Evolutionary conservation across 2,329 filamentous ascomycete species (phyloP).

Genomic region (Monosporascus sp.): DNA sequence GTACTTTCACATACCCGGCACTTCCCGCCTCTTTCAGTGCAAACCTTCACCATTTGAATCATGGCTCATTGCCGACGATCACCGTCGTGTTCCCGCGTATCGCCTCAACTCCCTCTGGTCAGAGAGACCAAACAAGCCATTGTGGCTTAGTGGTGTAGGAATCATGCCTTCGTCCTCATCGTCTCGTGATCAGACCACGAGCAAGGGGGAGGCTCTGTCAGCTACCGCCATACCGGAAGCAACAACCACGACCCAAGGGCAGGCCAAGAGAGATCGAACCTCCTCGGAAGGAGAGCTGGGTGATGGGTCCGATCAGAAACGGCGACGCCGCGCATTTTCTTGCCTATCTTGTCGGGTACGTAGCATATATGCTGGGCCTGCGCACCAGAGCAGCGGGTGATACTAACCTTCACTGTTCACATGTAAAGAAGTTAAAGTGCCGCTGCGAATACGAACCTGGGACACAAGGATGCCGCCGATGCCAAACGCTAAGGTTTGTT

Average conservation of each 20-base stretch:
- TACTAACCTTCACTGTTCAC: background rate
- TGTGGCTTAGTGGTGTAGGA: background rate
- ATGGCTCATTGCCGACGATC: background rate
- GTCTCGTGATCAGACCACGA: background rate
- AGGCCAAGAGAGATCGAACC: constrained; percentile 8
- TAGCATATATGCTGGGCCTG: background rate
- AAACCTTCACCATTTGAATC: background rate
- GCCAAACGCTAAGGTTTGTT: constrained; percentile 23
- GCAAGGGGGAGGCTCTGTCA: background rate
- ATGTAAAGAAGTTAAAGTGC: constrained; percentile 19
- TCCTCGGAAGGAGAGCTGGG: constrained; percentile 4
- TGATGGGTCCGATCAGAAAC: constrained; percentile 12
- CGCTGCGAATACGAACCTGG: constrained; percentile 24
- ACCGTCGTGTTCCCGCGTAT: background rate
- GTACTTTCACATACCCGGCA: background rate
- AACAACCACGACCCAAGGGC: constrained; percentile 5
- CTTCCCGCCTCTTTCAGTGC: background rate
- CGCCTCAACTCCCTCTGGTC: too few relatives aligned
- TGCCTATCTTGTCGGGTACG: constrained; percentile 18
- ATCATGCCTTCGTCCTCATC: background rate
- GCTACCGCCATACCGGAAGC: background rate
- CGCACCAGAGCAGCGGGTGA: too few relatives aligned
- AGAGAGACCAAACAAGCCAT: too few relatives aligned
- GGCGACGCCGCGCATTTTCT: constrained; percentile 23
- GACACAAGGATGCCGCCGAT: constrained; percentile 21